These are phyloP conservation scores for Kalanchoe fedtschenkoi DNA, from an alignment of 164 flowering plant genomes.

Conservation along the genomic window DNA sequence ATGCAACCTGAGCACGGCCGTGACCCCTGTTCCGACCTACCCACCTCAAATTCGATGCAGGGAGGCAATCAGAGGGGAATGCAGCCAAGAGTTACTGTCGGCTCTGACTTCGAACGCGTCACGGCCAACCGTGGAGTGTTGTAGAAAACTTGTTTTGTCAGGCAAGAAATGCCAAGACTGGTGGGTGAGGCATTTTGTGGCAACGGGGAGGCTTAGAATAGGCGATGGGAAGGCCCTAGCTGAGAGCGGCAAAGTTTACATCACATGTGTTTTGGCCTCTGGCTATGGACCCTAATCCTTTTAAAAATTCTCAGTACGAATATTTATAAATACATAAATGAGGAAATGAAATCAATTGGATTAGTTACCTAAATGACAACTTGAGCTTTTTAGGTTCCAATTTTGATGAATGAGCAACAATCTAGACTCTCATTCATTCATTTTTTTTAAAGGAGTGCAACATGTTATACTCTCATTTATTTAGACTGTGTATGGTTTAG, in stretches of 20 bases:
- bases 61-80: neutral
- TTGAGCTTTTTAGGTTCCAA: too few species aligned
- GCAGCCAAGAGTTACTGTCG: neutral
- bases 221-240: neutral
- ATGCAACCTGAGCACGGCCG: neutral
- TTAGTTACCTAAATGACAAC: too few species aligned
- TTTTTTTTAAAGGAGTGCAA: too few species aligned
- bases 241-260: neutral
- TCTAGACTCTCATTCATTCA: too few species aligned
- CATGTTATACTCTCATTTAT: too few species aligned
- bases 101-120: neutral
- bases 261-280: neutral
- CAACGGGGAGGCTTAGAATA: neutral
- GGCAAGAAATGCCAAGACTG: neutral
- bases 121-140: neutral
- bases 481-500: too few species aligned
- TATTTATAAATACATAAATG: too few species aligned
- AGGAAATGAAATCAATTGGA: too few species aligned
- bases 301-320: too few species aligned
- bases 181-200: neutral
- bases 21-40: neutral
- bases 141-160: neutral
- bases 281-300: neutral
- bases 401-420: too few species aligned
- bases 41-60: neutral